Percentiles rank a stretch among this genome's conserved stretches.
Evolutionary conservation across 495 filamentous ascomycete species (phyloP).

Genomic region (Penicillium verhagenii): DNA sequence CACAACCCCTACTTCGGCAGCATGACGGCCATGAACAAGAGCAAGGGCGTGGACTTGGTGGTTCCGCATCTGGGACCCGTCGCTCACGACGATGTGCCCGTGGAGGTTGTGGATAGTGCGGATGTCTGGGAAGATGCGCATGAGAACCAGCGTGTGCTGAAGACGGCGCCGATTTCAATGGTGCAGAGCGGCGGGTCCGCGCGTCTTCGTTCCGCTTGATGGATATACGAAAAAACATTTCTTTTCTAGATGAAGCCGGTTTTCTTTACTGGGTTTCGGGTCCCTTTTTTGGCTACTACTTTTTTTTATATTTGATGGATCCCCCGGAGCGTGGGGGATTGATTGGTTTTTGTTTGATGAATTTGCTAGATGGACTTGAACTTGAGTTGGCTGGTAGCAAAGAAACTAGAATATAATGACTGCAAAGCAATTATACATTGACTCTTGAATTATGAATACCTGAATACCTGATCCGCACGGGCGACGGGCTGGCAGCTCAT

Average conservation of each 20-base stretch:
- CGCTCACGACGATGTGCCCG: constrained; percentile 1
- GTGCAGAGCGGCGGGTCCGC: constrained; percentile 1
- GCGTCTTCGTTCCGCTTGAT: neutral
- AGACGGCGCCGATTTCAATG: constrained; percentile 20
- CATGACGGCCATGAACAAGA: constrained; percentile 11
- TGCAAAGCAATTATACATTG: neutral
- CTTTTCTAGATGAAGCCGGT: neutral
- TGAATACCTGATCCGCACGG: neutral
- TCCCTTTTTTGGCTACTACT: neutral
- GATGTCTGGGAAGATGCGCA: constrained; percentile 31
- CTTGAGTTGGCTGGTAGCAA: neutral
- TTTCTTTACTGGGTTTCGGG: no score
- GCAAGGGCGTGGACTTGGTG: constrained; percentile 44
- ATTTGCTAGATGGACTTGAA: neutral
- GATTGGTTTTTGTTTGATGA: neutral
- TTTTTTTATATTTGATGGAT: neutral
- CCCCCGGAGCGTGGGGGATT: neutral
- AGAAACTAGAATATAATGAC: neutral
- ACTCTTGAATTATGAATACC: neutral
- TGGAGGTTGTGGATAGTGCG: constrained; percentile 16
- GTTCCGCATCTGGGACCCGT: constrained; percentile 40
- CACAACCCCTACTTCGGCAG: constrained; percentile 40
- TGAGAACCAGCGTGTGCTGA: constrained; percentile 1
- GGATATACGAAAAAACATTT: neutral
- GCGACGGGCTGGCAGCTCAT: no score